Base-by-base conservation (phyloP, 169 alveolate species). In the Eimeria sp. region DNA sequence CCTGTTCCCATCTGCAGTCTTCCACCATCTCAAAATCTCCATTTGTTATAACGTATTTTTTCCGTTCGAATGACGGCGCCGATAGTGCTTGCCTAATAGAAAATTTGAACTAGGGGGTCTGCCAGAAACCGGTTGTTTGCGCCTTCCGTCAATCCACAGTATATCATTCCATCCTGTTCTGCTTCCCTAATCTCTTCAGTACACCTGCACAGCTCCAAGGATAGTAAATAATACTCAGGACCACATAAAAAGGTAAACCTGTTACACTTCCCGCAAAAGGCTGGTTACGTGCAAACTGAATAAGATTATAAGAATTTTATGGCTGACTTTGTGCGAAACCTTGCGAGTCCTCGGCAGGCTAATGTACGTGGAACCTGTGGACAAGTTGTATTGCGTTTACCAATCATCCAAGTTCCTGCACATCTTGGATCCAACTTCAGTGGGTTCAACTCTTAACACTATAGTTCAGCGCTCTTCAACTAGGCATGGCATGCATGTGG, bases 331-430 rank as follows among this genome's bases (percentile, higher is more conserved):
- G n/a, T 14, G 43, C 9, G 34, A 20, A 20, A 10, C 65, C 65
- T 20, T 76, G 20, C 87, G 47, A 45, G 45, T 49, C 65, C 65
- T 22, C 40, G 25, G 30, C 78, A 86, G 92, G 92, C 61, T 86
- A 43, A 61, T 86, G 92, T 86, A 61, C 78, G 78, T 61, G 22
- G 92, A 86, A 80, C 73, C 92, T 43, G 92, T 61, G 49, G 92
- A 86, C 80, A 86, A 58, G 27, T 80, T 86, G 22, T 86, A 86
- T 45, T 86, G 92, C 78, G 63, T 57, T 49, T 86, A 86, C 47
- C 92, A 86, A 49, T 86, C 92, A 7, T 86, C 92, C 92, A 86
- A 86, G 51, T 86, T 86, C 58, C 47, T 86, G 22, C 92, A 86
- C 58, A 86, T 86, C 40, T 20, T 86, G 20, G 34, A 86, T 30